A percentile compares a stretch with the other conserved stretches of the same genome.
Evolutionary conservation across 2,329 filamentous ascomycete genomes (phyloP).

Genomic region (Colletotrichum musae): DNA sequence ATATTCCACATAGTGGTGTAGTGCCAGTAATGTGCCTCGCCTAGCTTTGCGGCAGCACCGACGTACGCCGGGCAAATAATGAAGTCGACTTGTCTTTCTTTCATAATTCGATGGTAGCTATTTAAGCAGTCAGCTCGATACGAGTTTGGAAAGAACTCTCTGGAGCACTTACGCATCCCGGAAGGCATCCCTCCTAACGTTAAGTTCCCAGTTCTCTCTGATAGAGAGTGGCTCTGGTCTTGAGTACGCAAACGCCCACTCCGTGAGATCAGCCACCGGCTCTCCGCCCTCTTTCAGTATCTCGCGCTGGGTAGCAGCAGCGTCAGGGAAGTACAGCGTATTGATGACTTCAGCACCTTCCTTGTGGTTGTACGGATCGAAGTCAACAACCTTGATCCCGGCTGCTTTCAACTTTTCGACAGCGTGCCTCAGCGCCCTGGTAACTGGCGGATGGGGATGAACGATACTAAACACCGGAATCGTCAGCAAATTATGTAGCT

Average conservation of each 20-base stretch:
- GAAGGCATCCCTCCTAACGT: conserved; percentile 42
- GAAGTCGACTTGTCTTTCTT: conserved; percentile 45
- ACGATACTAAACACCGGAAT: conserved; percentile 27
- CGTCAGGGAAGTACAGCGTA: conserved; percentile 47
- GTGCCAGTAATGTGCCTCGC: conserved; percentile 44
- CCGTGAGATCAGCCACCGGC: conserved; percentile 47
- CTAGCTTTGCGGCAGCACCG: conserved; percentile 43
- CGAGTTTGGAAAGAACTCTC: conserved; percentile 54
- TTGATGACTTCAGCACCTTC: conserved; percentile 43
- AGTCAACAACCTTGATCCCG: conserved; percentile 45
- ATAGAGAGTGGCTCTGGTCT: conserved; percentile 35
- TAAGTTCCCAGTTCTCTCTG: conserved; percentile 44
- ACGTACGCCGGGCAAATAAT: conserved; percentile 47
- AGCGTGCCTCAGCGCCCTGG: conserved; percentile 40
- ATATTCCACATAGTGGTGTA: conserved; percentile 53
- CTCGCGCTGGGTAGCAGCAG: conserved; percentile 38
- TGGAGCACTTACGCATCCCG: conserved; percentile 50
- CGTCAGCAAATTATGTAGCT: background rate
- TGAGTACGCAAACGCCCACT: conserved; percentile 44
- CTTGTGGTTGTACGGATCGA: conserved; percentile 43
- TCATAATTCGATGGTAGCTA: conserved; percentile 42
- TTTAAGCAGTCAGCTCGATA: background rate
- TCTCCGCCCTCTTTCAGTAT: conserved; percentile 45
- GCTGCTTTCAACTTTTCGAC: conserved; percentile 41
- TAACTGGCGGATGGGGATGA: conserved; percentile 46